Evolutionary conservation across 1,284 basidiomycete genomes (phyloP), one percentile per base, ranked within the genome.

Genomic region (Wolfiporia cocos): DNA sequence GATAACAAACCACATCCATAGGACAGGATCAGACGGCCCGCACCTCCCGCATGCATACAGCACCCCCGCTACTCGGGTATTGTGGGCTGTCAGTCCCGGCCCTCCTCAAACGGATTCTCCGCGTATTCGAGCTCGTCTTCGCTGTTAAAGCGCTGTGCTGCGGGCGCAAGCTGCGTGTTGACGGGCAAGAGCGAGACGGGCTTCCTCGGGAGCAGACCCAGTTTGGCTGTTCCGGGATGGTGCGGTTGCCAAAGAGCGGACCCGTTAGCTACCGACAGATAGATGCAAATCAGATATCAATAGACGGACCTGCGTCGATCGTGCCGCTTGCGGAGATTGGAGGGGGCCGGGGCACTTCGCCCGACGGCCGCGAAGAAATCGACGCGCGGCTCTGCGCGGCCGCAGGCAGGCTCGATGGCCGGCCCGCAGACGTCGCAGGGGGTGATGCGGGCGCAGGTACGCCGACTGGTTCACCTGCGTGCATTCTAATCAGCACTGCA

Each of bases 171-270:
- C 31, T 58, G 61, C 4, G 67, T 54, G 29, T 67, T 69, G n/a
- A n/a, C n/a, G n/a, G n/a, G n/a, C 19, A 83, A 55, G n/a, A 86
- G 69, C 7, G 81, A 79, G 11, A 87, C 83, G 2, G 84, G 81
- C 1, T 78, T 74, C 61, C 85, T 86, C 4, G 85, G 84, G 17
- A 87, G 65, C 28, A 87, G 58, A n/a, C 84, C 85, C 2, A 86
- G 66, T 61, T 84, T 86, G 37, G 64, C 70, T 71, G 44, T 34
- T 19, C 20, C 10, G 28, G 18, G 37, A 17, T 17, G n/a, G n/a
- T n/a, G n/a, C n/a, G n/a, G n/a, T n/a, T n/a, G n/a, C 31, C 15
- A n/a, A 23, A 17, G 37, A 12, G 17, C 10, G 12, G 14, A 28
- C 5, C n/a, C 9, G 5, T 12, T n/a, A n/a, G 26, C 17, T 39